Percentiles rank a stretch among this genome's conserved stretches.
Evolutionary conservation across 2,329 filamentous ascomycete species (phyloP).

Genomic region (Claviceps cyperi): DNA sequence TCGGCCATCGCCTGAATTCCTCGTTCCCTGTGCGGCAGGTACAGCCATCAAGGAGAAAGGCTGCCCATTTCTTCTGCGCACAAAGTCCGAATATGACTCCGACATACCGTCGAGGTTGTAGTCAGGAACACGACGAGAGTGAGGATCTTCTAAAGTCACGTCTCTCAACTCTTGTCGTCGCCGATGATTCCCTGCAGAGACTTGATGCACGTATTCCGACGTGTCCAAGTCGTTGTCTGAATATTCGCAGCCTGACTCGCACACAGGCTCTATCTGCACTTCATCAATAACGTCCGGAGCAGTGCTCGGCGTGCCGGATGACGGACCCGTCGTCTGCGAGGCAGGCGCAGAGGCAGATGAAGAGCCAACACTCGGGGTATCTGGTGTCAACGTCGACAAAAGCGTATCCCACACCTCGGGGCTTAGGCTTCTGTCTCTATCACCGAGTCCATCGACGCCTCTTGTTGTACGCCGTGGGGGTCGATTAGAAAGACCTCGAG

Average conservation of each 20-base stretch:
- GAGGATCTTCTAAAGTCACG: background rate
- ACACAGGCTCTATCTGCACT: constrained; percentile 24
- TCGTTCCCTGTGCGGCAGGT: background rate
- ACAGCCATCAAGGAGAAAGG: background rate
- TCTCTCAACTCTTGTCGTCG: constrained; percentile 4
- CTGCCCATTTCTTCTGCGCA: background rate
- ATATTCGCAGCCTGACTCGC: constrained; percentile 39
- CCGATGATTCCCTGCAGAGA: constrained; percentile 7
- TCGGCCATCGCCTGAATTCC: background rate
- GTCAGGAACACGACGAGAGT: constrained; percentile 7
- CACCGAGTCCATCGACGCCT: constrained; percentile 58
- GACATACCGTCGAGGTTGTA: constrained; percentile 8
- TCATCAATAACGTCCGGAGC: constrained; percentile 23
- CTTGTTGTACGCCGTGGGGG: constrained; percentile 3
- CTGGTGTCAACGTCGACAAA: constrained; percentile 64
- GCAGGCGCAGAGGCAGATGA: constrained; percentile 57
- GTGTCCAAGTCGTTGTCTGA: constrained; percentile 42
- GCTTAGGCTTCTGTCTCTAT: constrained; percentile 71
- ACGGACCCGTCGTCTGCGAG: constrained; percentile 28
- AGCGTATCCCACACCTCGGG: constrained; percentile 72
- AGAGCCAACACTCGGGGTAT: constrained; percentile 66
- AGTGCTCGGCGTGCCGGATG: constrained; percentile 26
- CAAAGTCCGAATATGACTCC: constrained; percentile 2
- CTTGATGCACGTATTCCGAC: constrained; percentile 27
- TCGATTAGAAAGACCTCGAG: constrained; percentile 2